These are phyloP conservation scores for Exserohilum rostratum DNA, from an alignment of 2,329 filamentous ascomycete genomes.

Conservation along the genomic window DNA sequence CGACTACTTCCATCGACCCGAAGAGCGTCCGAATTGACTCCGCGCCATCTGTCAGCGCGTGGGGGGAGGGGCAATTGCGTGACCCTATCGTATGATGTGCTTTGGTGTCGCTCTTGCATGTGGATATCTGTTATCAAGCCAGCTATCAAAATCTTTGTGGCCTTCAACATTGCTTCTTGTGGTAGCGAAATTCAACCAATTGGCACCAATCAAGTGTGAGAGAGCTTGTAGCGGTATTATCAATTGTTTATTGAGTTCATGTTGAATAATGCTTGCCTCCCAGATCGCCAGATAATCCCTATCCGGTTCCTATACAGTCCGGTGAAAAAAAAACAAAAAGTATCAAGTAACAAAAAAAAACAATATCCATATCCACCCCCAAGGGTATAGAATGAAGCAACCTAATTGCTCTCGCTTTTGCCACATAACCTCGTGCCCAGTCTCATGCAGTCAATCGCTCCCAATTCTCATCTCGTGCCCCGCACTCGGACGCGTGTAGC, in stretches of 20 bases:
- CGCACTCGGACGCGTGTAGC: conserved; percentile 24
- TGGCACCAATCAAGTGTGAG: neutral
- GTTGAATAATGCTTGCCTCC: conserved; percentile 16
- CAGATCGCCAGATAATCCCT: conserved; percentile 14
- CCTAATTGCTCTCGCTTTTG: conserved; percentile 28
- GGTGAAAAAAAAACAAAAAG: conserved; percentile 2
- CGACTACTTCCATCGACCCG: neutral
- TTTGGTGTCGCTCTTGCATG: neutral
- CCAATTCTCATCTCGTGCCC: conserved; percentile 12
- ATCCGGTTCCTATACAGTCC: conserved; percentile 7
- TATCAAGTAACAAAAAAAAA: conserved; percentile 19
- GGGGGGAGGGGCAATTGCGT: neutral
- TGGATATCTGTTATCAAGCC: neutral
- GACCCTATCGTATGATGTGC: neutral
- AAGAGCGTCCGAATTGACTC: neutral
- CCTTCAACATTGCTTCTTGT: neutral
- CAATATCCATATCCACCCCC: conserved; percentile 28
- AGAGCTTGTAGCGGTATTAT: neutral
- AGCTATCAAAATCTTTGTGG: neutral
- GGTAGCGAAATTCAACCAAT: neutral
- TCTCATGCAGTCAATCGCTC: conserved; percentile 1
- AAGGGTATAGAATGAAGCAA: conserved; percentile 40
- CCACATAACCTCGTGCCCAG: conserved; percentile 9
- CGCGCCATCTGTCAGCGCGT: neutral
- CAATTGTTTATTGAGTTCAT: conserved; percentile 8